Percentiles rank a stretch among this genome's conserved stretches.
These are phyloP conservation scores for Talaromyces proteolyticus DNA, from an alignment of 495 filamentous ascomycete species.

Conservation along the genomic window DNA sequence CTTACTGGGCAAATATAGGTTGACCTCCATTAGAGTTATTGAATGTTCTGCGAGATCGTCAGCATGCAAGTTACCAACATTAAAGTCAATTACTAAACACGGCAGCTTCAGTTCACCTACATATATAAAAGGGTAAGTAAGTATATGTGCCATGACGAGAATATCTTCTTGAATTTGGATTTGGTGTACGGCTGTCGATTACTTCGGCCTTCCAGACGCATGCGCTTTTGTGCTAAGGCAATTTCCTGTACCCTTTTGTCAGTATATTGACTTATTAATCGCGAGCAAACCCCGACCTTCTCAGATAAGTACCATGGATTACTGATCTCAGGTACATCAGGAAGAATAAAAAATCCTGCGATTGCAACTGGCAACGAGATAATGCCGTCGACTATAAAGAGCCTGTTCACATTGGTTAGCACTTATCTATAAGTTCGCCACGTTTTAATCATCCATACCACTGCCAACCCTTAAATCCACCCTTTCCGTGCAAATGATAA, in stretches of 20 bases:
- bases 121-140: slow-evolving; percentile 39
- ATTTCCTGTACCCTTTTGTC: slow-evolving; percentile 29
- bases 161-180: slow-evolving; percentile 44
- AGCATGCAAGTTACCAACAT: no score
- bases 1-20: slow-evolving; percentile 34
- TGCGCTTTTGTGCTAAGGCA: slow-evolving; percentile 34
- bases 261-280: background rate
- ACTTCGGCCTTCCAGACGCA: slow-evolving; percentile 41
- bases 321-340: slow-evolving; percentile 55
- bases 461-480: slow-evolving; percentile 45
- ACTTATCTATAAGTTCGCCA: background rate
- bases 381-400: slow-evolving; percentile 38
- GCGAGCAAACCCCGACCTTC: slow-evolving; percentile 15
- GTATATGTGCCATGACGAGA: slow-evolving; percentile 48
- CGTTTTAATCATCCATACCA: slow-evolving; percentile 14
- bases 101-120: slow-evolving; percentile 25
- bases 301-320: slow-evolving; percentile 44
- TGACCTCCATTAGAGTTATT: slow-evolving; percentile 30
- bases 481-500: slow-evolving; percentile 39
- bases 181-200: slow-evolving; percentile 39
- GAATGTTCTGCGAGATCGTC: slow-evolving; percentile 19
- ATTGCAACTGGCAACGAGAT: slow-evolving; percentile 44
- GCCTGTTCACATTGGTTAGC: slow-evolving; percentile 12
- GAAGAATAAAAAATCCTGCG: slow-evolving; percentile 52
- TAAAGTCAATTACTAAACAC: background rate